These are phyloP conservation scores for Gracilaria domingensis DNA, from an alignment of 23 red algal genomes.

Conservation along the genomic window DNA sequence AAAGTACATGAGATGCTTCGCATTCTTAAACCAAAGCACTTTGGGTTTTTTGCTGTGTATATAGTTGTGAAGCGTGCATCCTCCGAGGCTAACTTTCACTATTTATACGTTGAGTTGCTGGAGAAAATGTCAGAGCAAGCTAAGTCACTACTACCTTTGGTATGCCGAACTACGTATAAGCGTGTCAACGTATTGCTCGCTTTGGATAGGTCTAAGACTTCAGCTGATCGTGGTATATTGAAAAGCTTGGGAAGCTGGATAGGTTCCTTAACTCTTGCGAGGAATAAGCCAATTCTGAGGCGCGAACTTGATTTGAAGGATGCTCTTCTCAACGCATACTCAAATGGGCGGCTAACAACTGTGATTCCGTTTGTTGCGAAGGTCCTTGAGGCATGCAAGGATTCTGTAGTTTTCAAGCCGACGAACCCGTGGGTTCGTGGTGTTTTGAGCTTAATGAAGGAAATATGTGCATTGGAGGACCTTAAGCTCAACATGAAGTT, in stretches of 20 bases:
- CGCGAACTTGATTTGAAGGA: slow-evolving; percentile 93
- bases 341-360: slow-evolving; percentile 84
- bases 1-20: slow-evolving; percentile 86
- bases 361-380: slow-evolving; percentile 95
- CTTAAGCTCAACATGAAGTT: slow-evolving; percentile 98
- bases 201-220: slow-evolving; percentile 73
- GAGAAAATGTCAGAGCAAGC: slow-evolving; percentile 46
- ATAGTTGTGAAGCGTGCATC: slow-evolving; percentile 97
- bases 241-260: slow-evolving; percentile 99
- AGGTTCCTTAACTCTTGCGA: slow-evolving; percentile 84
- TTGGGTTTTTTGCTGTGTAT: slow-evolving; percentile 88
- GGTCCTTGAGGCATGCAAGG: slow-evolving; percentile 75
- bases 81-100: slow-evolving; percentile 93
- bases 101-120: slow-evolving; percentile 84
- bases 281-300: slow-evolving; percentile 89
- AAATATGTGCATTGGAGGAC: slow-evolving; percentile 92
- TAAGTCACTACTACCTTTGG: slow-evolving; percentile 67
- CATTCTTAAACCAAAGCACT: slow-evolving; percentile 56
- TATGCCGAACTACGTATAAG: slow-evolving; percentile 82
- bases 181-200: slow-evolving; percentile 86
- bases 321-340: slow-evolving; percentile 86
- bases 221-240: slow-evolving; percentile 80
- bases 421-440: slow-evolving; percentile 94
- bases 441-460: slow-evolving; percentile 88
- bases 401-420: slow-evolving; percentile 88